These are phyloP conservation scores for Solanum habrochaites DNA, from an alignment of 257 asterid species.

Conservation along the genomic window DNA sequence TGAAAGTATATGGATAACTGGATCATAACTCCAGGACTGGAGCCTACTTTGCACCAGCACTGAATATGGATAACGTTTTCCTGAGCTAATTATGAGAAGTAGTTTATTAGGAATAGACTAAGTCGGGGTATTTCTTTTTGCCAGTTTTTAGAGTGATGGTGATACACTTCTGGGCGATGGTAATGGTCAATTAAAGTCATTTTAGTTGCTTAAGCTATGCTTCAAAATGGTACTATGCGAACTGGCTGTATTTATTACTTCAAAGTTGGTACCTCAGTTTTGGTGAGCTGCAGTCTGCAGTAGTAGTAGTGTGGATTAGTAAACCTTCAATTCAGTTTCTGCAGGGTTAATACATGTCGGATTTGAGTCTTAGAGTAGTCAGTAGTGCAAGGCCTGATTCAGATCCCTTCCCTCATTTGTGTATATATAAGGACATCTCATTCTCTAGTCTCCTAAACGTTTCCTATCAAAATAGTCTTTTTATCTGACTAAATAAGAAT, in stretches of 20 bases:
- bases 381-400: neutral
- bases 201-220: neutral
- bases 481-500: neutral
- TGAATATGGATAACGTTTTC: neutral
- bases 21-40: neutral
- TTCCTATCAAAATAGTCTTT: neutral
- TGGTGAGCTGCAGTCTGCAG: neutral
- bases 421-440: neutral
- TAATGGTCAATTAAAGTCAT: neutral
- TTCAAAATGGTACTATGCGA: neutral
- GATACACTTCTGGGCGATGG: neutral
- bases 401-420: neutral
- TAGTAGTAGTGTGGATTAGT: neutral
- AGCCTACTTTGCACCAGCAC: neutral
- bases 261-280: neutral
- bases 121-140: neutral
- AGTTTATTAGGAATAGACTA: neutral
- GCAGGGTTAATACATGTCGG: neutral
- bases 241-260: neutral
- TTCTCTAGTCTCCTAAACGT: neutral
- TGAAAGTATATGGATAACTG: neutral
- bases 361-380: neutral
- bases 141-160: neutral
- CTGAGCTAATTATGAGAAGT: neutral
- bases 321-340: neutral